phyloP scores from a whole-genome alignment of 140 eudicot genomes.

The Oenanthe javanica region DNA sequence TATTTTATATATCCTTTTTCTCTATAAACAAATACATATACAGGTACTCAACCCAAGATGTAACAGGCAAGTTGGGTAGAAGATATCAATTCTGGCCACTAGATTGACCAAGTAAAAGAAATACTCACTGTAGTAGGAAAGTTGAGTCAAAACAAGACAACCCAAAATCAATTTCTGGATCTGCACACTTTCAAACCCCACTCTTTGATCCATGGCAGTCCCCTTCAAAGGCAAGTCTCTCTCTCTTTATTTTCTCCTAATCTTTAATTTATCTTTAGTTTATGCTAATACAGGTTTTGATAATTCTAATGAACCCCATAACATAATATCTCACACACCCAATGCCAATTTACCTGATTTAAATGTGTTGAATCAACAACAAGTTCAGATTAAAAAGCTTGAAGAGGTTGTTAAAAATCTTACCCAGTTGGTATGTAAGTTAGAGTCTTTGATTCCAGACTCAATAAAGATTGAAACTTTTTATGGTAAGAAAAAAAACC shows the following conservation, averaged over 20 bases:
- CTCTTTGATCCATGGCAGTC: conserved; percentile 27
- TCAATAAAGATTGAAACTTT: conserved; percentile 12
- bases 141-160: not conserved
- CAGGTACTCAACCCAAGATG: too few species aligned
- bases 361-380: conserved; percentile 32
- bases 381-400: conserved; percentile 53
- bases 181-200: conserved; percentile 8
- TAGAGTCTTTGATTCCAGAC: conserved; percentile 44
- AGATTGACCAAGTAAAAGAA: not conserved
- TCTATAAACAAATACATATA: too few species aligned
- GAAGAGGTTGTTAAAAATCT: conserved; percentile 59
- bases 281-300: conserved; percentile 8
- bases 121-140: not conserved
- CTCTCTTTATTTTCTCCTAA: conserved; percentile 26
- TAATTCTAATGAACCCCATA: conserved; percentile 14
- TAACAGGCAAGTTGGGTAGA: too few species aligned
- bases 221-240: conserved; percentile 41
- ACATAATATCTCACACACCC: not conserved
- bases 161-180: conserved; percentile 13
- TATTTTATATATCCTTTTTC: too few species aligned
- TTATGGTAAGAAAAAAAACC: conserved; percentile 7
- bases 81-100: not conserved
- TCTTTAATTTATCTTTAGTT: conserved; percentile 19
- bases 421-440: conserved; percentile 45
- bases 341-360: conserved; percentile 23